A percentile compares a stretch with the other conserved stretches of the same genome.
These are phyloP conservation scores for Curvularia sp. DNA, from an alignment of 2,329 filamentous ascomycete species.

Conservation along the genomic window DNA sequence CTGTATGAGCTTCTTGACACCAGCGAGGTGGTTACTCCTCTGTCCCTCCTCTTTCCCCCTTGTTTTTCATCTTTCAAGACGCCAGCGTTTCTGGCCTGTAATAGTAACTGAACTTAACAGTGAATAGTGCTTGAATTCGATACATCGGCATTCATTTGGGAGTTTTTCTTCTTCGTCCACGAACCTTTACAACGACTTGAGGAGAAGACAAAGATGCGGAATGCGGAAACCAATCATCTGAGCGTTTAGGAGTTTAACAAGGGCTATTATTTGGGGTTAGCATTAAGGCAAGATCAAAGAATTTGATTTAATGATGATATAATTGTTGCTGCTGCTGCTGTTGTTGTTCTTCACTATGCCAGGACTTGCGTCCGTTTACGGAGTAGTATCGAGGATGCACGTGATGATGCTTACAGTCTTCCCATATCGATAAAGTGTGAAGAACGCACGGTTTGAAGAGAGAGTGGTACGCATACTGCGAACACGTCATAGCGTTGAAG, in stretches of 20 bases:
- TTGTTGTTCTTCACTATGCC: not conserved
- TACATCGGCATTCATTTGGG: conserved; percentile 5
- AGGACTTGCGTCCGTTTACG: not conserved
- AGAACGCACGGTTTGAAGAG: too few species aligned
- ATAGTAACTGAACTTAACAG: conserved; percentile 33
- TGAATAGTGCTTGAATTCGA: conserved; percentile 31
- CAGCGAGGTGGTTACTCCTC: not conserved
- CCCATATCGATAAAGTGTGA: too few species aligned
- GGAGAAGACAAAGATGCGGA: not conserved
- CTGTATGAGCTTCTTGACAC: not conserved
- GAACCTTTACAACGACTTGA: not conserved
- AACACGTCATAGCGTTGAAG: too few species aligned
- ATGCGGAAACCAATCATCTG: conserved; percentile 2
- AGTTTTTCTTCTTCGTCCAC: not conserved
- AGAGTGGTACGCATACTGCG: too few species aligned
- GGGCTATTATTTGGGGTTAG: conserved; percentile 1
- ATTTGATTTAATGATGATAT: not conserved
- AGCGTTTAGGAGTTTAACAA: conserved; percentile 19
- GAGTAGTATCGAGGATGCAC: not conserved
- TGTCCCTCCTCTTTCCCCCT: not conserved
- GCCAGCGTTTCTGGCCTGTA: conserved; percentile 17
- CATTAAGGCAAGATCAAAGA: not conserved
- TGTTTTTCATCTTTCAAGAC: not conserved
- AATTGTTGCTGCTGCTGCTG: not conserved
- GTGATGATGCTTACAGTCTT: too few species aligned